Percentiles rank a stretch among this genome's conserved stretches.
Evolutionary conservation across 2,329 filamentous ascomycete genomes (phyloP).

Genomic region (Colletotrichum sp.): DNA sequence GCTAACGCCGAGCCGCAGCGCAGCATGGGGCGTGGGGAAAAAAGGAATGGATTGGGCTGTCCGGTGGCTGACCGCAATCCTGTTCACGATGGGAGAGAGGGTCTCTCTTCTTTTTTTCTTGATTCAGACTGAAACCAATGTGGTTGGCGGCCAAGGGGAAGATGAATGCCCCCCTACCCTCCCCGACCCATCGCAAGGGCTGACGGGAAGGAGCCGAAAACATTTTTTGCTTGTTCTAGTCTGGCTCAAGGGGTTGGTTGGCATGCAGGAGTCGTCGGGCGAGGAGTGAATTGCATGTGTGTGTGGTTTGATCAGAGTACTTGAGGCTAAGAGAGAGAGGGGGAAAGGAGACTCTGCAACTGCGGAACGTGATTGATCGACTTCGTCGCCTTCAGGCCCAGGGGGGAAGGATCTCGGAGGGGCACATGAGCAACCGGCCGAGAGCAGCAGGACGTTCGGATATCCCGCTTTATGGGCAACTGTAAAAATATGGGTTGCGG

Average conservation of each 20-base stretch:
- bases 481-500: background rate
- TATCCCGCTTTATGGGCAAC: background rate
- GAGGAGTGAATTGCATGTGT: background rate
- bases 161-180: background rate
- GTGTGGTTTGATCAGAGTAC: background rate
- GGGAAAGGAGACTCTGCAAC: background rate
- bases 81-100: background rate
- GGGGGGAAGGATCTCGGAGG: background rate
- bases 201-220: slow-evolving; percentile 2
- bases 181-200: background rate
- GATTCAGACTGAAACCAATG: slow-evolving; percentile 8
- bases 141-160: background rate
- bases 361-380: background rate
- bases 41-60: background rate
- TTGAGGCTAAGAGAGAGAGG: background rate
- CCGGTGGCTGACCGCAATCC: background rate
- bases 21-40: background rate
- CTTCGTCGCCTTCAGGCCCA: background rate
- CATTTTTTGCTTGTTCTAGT: slow-evolving; percentile 5
- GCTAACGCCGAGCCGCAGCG: slow-evolving; percentile 5
- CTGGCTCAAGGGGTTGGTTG: background rate
- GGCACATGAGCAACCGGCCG: background rate
- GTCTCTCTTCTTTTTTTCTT: background rate
- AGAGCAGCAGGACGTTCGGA: background rate
- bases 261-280: background rate